These are phyloP conservation scores for Alternaria alternata DNA, from an alignment of 2,329 filamentous ascomycete species.

Conservation along the genomic window DNA sequence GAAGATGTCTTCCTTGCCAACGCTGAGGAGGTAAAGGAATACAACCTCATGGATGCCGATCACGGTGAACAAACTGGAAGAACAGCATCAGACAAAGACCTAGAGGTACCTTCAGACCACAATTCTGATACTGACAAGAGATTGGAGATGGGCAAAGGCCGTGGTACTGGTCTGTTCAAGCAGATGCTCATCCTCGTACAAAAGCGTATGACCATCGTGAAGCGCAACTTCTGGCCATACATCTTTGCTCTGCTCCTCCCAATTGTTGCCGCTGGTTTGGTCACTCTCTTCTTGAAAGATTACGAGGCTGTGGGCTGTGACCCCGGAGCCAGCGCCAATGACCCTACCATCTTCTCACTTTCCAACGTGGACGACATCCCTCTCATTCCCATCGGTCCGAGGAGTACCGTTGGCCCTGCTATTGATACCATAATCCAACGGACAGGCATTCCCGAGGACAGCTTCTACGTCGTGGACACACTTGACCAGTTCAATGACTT, in stretches of 20 bases:
- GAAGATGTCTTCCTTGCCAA: conserved; percentile 91
- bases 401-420: conserved; percentile 37
- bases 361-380: conserved; percentile 31
- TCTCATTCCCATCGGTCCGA: conserved; percentile 54
- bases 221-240: conserved; percentile 80
- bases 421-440: conserved; percentile 40
- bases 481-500: conserved; percentile 73
- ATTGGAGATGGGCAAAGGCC: conserved; percentile 69
- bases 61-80: conserved; percentile 29
- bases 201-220: conserved; percentile 80
- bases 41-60: conserved; percentile 50
- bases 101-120: conserved; percentile 37
- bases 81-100: conserved; percentile 29
- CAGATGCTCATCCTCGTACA: conserved; percentile 79
- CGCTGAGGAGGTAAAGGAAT: conserved; percentile 76
- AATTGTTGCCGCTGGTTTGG: conserved; percentile 78
- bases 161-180: conserved; percentile 70
- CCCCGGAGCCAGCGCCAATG: conserved; percentile 48
- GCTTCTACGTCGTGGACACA: conserved; percentile 66
- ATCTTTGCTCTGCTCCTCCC: conserved; percentile 78
- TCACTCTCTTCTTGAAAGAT: conserved; percentile 75
- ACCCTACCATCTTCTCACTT: conserved; percentile 43
- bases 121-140: conserved; percentile 42
- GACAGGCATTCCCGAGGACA: conserved; percentile 31
- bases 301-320: conserved; percentile 61